Conservation (phyloP, 257 asterid genomes). For the Penstemon eatonii region DNA sequence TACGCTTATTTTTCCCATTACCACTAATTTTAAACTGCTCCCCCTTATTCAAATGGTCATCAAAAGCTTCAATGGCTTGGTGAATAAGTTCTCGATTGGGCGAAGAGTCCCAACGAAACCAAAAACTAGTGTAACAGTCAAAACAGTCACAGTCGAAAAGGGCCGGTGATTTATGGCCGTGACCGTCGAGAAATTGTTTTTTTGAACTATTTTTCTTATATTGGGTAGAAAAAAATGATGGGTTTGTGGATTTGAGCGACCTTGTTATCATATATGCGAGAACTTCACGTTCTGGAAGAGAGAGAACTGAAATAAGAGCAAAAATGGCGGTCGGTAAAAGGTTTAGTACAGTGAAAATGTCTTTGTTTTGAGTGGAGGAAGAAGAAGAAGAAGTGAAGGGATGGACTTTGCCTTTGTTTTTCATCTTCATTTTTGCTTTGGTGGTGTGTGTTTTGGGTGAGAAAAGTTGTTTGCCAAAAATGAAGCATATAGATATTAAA, state of each 20-base stretch:
- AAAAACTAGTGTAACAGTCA: constrained; percentile 66
- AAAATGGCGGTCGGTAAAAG: constrained; percentile 68
- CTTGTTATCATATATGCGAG: constrained; percentile 69
- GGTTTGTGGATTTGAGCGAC: constrained; percentile 53
- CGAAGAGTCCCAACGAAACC: constrained; percentile 80
- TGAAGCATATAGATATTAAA: background rate
- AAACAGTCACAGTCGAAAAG: constrained; percentile 70
- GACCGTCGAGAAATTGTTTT: constrained; percentile 13
- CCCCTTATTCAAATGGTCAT: constrained; percentile 54
- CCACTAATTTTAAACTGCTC: constrained; percentile 23
- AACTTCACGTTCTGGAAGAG: constrained; percentile 60
- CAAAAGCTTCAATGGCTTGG: constrained; percentile 76
- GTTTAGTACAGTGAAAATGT: constrained; percentile 38
- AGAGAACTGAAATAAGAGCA: constrained; percentile 48
- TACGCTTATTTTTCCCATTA: constrained; percentile 34
- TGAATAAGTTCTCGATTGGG: constrained; percentile 75
- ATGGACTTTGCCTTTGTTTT: constrained; percentile 77
- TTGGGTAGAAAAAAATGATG: constrained; percentile 30
- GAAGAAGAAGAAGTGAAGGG: constrained; percentile 54
- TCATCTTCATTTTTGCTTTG: constrained; percentile 44
- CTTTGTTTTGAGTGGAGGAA: constrained; percentile 22
- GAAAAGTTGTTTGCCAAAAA: too few species aligned
- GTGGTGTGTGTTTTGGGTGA: background rate
- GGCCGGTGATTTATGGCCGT: constrained; percentile 40
- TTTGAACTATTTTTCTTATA: constrained; percentile 34